Evolutionary conservation across 106 monocot species (phyloP), one percentile per base, ranked within the genome.

Genomic region (Narthecium ossifragum): DNA sequence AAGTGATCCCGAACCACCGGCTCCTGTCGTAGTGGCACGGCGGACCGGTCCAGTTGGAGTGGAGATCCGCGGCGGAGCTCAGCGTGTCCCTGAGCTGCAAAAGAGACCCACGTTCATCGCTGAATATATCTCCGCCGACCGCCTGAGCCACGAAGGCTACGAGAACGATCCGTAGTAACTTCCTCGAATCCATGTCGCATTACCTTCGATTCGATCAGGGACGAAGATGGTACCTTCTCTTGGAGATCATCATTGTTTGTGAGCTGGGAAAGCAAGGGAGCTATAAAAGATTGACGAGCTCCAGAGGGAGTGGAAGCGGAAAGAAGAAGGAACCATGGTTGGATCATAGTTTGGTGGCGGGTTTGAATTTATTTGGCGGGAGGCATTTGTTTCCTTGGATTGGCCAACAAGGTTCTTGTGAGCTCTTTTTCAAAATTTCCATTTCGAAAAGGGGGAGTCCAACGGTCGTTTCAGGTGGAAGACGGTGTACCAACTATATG

Each of bases 31-130:
- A 33, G 66, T 61, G 38, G 57, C 85, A 85, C 1, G 80, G 85
- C 15, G 85, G 76, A 1, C 85, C 85, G 0, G 85, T 85, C 85
- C 85, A 85, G 23, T 80, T 80, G 0, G 73, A 80, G 61, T 85
- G 85, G 11, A 85, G 64, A 39, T 80, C 66, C 37, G 30, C 11
- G 8, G 56, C 51, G 4, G 85, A 72, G 22, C 39, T 56, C 33
- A 85, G 64, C 1, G 79, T 62, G 57, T 85, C 85, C 5, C 85
- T 70, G 37, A 85, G 62, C 31, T 37, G 29, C 11, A 85, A 46
- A 38, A 85, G 48, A 32, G 33, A 67, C 0, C 66, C 34, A 15
- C 80, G 24, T 37, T 85, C 80, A n/a, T 60, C 32, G 50, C 34
- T 70, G 36, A 54, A 68, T 6, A 60, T 24, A 23, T 51, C 55